Base-by-base conservation (phyloP, 73 alveolate species). In the Symbiodinium pilosum region DNA sequence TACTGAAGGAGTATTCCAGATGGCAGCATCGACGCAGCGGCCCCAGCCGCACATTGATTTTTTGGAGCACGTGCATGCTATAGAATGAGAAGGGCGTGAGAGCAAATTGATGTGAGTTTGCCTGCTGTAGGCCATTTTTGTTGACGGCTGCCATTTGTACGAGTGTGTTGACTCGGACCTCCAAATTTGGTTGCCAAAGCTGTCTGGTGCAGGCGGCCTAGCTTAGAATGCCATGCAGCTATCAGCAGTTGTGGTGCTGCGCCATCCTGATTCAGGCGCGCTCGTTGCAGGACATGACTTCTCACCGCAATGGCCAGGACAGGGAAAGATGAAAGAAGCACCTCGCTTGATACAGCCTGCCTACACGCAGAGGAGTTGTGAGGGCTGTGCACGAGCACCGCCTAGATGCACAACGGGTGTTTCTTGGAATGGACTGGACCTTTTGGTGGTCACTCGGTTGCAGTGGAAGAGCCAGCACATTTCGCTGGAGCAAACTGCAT, bases 231-330 rank as follows among this genome's bases (percentile, higher is more conserved):
- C 39, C 30, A 14, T 64, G 77, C 77, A 8, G 77, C 77, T 59
- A 20, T 59, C 69, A 20, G 69, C 28, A 52, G 28, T 9, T 20
- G 9, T 52, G n/a, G n/a, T n/a, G n/a, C n/a, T n/a, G n/a, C n/a
- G n/a, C n/a, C n/a, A n/a, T n/a, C 30, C 30, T 8, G 6, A 4
- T 18, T 39, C 32, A 84, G 97, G 97, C n/a, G 97, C 87, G 24
- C 47, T 93, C 47, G 98, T 93, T 21, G 92, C 98, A 9, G 98
- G 98, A 18, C 98, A 93, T 38, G 98, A 93, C 98, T 93, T 93
- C 59, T 93, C 98, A n/a, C 98, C 98, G 30, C 98, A 93, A 54
- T 93, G 98, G 98, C 98, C 98, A 91, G 97, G 97, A 59, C 59
- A 16, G n/a, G n/a, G n/a, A n/a, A n/a, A n/a, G n/a, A n/a, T n/a